Conservation (phyloP, 2,329 filamentous ascomycete genomes). For the Neurospora sp. region DNA sequence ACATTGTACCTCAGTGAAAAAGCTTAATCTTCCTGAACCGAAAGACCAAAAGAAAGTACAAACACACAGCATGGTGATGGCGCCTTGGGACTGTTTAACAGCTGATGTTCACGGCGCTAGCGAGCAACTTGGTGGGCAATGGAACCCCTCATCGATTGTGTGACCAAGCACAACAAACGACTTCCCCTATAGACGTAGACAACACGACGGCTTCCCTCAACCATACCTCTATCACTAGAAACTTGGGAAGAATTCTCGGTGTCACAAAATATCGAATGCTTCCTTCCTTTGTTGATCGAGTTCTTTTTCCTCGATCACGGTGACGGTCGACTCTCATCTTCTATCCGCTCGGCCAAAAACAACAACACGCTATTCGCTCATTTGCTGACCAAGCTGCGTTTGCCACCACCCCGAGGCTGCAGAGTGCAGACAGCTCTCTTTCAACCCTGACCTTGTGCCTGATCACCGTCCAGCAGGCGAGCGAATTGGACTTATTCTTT, state of each 20-base stretch:
- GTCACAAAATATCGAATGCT: neutral
- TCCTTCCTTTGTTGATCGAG: neutral
- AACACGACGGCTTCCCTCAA: neutral
- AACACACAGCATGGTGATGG: neutral
- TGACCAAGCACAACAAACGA: neutral
- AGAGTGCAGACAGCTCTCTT: neutral
- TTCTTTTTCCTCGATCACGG: neutral
- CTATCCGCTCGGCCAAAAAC: neutral
- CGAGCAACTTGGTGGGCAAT: neutral
- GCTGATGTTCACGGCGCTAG: neutral
- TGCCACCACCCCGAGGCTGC: neutral
- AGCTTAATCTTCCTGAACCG: neutral
- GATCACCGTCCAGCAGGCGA: neutral
- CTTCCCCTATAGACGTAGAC: neutral
- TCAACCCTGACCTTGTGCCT: neutral
- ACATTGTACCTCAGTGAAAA: neutral
- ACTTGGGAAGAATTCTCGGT: neutral
- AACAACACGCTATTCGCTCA: neutral
- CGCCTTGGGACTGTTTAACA: neutral
- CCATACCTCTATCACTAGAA: neutral
- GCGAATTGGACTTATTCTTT: neutral
- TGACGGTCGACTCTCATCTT: neutral
- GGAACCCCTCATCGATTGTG: neutral
- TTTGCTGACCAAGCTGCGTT: neutral
- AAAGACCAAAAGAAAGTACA: neutral